Evolutionary conservation across 305 asterid genomes (phyloP), one percentile per base, ranked within the genome.

Genomic region (Rubia occidens): DNA sequence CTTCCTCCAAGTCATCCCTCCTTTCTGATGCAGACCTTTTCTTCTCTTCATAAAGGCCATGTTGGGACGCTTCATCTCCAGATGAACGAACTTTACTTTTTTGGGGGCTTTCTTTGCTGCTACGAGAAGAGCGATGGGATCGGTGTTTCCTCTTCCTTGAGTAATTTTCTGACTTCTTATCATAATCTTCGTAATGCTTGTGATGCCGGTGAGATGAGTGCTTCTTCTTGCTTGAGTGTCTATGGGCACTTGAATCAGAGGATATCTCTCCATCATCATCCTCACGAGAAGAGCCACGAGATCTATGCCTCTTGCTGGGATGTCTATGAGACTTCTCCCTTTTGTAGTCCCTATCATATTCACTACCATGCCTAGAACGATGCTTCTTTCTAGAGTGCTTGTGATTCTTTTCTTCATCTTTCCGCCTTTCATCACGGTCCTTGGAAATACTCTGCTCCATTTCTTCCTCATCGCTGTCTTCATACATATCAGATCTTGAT

Each of bases 1-100:
- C 96, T 82, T 88, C 96, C 78, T 92, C 96, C 80, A 83, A 73
- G 6, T 83, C 92, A 6, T 72, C 80, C 64, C 77, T 75, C 68
- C 77, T 78, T 71, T 72, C 84, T 21, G 54, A 74, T 8, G 55
- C 40, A 32, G 70, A 21, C 64, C 69, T 65, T 24, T 74, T 83
- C 14, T 64, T 73, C 6, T 70, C 74, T 67, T 77, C 66, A 45
- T 4, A 42, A 43, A 40, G 74, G 60, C 43, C 73, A 45, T 70
- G 69, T 63, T 82, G 87, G 65, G 85, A 85, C 74, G 74, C 83
- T 40, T 7, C 67, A 32, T 72, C 85, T 64, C 76, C 78, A 43
- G 83, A 79, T 70, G 86, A 84, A 80, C 61, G 78, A 15, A 53
- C 63, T 54, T 63, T 61, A 62, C 37, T 77, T 73, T 60, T 86